phyloP scores from a whole-genome alignment of 1,284 basidiomycete species.

The Irpex rosettiformis region DNA sequence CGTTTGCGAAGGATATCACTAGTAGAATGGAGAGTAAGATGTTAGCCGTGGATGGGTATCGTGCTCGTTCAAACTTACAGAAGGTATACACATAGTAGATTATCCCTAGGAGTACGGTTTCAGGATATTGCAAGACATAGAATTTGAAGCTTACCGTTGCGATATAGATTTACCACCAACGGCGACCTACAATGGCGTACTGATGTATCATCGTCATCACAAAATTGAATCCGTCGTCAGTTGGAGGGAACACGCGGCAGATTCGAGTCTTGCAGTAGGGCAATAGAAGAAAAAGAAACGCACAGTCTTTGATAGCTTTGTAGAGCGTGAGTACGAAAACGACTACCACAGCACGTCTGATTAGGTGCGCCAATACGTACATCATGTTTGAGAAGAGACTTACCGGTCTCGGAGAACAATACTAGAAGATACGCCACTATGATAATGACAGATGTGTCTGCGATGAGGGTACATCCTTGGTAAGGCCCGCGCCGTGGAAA shows the following conservation, averaged over 20 bases:
- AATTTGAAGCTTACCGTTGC: slow-evolving; percentile 32
- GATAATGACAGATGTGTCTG: slow-evolving; percentile 32
- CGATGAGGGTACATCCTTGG: slow-evolving; percentile 29
- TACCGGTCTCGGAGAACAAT: slow-evolving; percentile 38
- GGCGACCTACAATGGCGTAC: slow-evolving; percentile 32
- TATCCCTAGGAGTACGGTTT: not conserved
- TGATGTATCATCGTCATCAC: too few relatives aligned
- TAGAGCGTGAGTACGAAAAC: slow-evolving; percentile 36
- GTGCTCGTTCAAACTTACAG: not conserved
- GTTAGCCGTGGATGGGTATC: not conserved
- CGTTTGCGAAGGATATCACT: slow-evolving; percentile 39
- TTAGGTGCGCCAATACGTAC: not conserved
- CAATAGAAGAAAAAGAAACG: slow-evolving; percentile 16
- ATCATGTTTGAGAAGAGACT: slow-evolving; percentile 13
- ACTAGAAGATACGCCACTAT: slow-evolving; percentile 38
- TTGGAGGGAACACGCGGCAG: not conserved
- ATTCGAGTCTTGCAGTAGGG: too few relatives aligned
- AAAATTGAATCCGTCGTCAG: too few relatives aligned
- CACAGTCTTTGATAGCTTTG: slow-evolving; percentile 36
- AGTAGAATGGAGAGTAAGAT: not conserved
- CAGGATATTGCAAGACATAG: not conserved
- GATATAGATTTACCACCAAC: slow-evolving; percentile 37
- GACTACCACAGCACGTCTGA: slow-evolving; percentile 20
- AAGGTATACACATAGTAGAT: not conserved
- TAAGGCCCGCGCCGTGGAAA: not conserved